A percentile compares a stretch with the other conserved stretches of the same genome.
Conservation (phyloP, 164 flowering plant species). For the Brasenia schreberi region DNA sequence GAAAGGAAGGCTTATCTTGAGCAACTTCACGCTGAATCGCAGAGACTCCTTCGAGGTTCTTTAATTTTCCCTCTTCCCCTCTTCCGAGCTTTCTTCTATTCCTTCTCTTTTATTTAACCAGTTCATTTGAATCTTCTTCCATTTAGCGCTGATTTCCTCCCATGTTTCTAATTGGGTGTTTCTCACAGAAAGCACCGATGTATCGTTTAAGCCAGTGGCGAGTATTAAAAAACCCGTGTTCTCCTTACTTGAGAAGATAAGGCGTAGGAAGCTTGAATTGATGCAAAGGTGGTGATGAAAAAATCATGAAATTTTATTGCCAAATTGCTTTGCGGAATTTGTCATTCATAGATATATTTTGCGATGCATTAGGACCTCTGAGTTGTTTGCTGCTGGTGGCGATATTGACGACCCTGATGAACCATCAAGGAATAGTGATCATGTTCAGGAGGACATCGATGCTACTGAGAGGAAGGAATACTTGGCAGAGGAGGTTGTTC, state of each 20-base stretch:
- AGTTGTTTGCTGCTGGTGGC: background rate
- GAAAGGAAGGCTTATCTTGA: conserved; percentile 44
- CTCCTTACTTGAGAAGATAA: conserved; percentile 70
- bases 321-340: background rate
- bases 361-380: background rate
- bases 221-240: conserved; percentile 70
- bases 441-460: background rate
- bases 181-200: conserved; percentile 56
- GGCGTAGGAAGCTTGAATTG: conserved; percentile 62
- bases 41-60: conserved; percentile 70
- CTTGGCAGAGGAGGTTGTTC: background rate
- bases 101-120: background rate
- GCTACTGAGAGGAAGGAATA: background rate
- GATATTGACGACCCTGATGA: background rate
- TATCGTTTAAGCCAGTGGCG: conserved; percentile 54
- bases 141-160: background rate
- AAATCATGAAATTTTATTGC: background rate
- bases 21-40: conserved; percentile 64
- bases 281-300: conserved; percentile 31
- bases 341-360: background rate
- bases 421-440: background rate
- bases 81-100: background rate
- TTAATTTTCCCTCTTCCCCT: background rate
- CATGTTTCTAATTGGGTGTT: background rate
- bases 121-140: background rate